Evolutionary conservation across 1,139 yeast genomes (phyloP).

Genomic region (Saccharomyces hybrid): DNA sequence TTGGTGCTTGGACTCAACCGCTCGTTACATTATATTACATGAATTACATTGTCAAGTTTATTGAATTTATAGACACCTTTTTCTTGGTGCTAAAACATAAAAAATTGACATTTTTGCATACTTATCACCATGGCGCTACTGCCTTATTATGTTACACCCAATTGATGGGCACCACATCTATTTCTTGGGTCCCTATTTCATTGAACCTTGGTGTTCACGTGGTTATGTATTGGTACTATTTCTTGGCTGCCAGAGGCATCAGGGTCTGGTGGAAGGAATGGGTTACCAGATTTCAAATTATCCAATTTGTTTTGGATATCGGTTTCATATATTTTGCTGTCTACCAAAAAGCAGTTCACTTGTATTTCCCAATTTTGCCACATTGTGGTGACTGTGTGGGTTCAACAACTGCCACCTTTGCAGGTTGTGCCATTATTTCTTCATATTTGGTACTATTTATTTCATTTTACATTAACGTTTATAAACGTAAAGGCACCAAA

Average conservation of each 20-base stretch:
- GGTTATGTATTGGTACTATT: constrained; percentile 78
- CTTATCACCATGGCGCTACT: constrained; percentile 82
- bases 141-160: constrained; percentile 75
- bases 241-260: constrained; percentile 71
- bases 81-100: constrained; percentile 70
- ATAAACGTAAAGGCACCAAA: constrained; percentile 48
- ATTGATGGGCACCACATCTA: constrained; percentile 62
- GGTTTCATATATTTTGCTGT: constrained; percentile 71
- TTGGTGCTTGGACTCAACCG: constrained; percentile 60
- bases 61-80: constrained; percentile 66
- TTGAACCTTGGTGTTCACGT: constrained; percentile 72
- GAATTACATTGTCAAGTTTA: constrained; percentile 64
- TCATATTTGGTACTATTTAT: constrained; percentile 65
- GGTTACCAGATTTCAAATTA: constrained; percentile 76
- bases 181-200: constrained; percentile 72
- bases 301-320: constrained; percentile 66
- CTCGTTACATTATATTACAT: constrained; percentile 63
- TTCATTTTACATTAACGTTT: constrained; percentile 68
- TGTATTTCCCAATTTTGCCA: constrained; percentile 38
- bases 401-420: constrained; percentile 59
- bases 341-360: constrained; percentile 41
- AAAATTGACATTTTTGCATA: constrained; percentile 65
- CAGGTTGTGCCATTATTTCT: constrained; percentile 64
- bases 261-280: constrained; percentile 88
- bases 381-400: constrained; percentile 69